Evolutionary conservation across 768 basidiomycete species (phyloP), one percentile per base, ranked within the genome.

Genomic region (Boletus vinaceobasis): DNA sequence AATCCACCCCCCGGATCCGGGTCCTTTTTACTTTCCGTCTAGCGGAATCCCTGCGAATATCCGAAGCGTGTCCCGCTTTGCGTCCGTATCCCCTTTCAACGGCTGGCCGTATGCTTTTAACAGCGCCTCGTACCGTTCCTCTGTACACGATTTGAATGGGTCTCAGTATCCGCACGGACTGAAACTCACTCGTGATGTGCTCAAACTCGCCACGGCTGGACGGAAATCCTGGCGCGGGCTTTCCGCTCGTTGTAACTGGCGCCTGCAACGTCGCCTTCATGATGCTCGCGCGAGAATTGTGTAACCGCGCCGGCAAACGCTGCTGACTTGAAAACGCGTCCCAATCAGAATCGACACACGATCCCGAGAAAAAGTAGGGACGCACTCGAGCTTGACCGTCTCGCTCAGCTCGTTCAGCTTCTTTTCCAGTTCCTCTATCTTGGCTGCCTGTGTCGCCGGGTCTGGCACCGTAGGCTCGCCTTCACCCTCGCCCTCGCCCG

Each of bases 171-270:
- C 35, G 35, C 7, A 17, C 36, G 17, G 7, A 7, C 6, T 7
- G 32, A 9, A 0, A 44, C 38, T 2, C 31, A 77, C 76, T 77
- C 17, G 75, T 77, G n/a, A 77, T 67, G 58, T 76, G 75, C 57
- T 77, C 76, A 48, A 76, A 77, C 57, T 77, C 76, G 50, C 76
- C 76, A 48, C 73, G 71, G 1, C 73, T 70, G 5, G 38, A 43
- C 10, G 76, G 76, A 64, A 75, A 75, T 48, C 73, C 70, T 9
- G 57, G 40, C 26, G 66, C 73, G 0, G 69, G 60, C 60, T 76
- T 76, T 15, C 76, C 73, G 32, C 66, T 71, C 31, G 63, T 59
- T 50, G 58, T 66, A 0, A 65, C 47, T 0, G 67, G 72, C 21
- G 73, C 57, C 53, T 62, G 65, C 46, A 77, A 65, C 33, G 52